Percentiles rank a stretch among this genome's conserved stretches.
Evolutionary conservation across 805 yeast genomes (phyloP).

Genomic region (Ogataea kodamae): DNA sequence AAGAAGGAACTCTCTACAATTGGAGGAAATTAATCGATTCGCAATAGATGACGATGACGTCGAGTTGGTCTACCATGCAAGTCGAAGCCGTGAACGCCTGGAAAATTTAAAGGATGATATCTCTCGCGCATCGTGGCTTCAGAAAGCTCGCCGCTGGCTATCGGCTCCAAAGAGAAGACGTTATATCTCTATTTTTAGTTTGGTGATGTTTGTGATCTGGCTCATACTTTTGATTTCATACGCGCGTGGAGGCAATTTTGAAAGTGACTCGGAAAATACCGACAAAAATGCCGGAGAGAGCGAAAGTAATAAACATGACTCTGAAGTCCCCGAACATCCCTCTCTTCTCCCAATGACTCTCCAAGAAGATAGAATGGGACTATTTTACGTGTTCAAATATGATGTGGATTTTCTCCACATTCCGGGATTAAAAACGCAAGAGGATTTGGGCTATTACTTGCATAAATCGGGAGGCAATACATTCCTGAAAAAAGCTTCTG

Average conservation of each 20-base stretch:
- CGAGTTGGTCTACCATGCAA: constrained; percentile 16
- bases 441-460: constrained; percentile 45
- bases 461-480: constrained; percentile 15
- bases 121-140: constrained; percentile 4
- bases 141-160: constrained; percentile 9
- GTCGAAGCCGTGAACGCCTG: constrained; percentile 3
- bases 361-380: constrained; percentile 29
- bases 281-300: no score
- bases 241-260: constrained; percentile 21
- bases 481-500: constrained; percentile 25
- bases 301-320: no score
- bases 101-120: constrained; percentile 5
- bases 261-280: no score
- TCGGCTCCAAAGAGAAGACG: constrained; percentile 20
- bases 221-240: constrained; percentile 22
- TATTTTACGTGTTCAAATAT: constrained; percentile 27
- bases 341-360: constrained; percentile 24
- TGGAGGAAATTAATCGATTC: constrained; percentile 23
- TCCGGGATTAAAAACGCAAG: constrained; percentile 26
- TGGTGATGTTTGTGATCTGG: constrained; percentile 28
- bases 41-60: constrained; percentile 22
- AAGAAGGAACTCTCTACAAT: constrained; percentile 18
- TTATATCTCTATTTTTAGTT: constrained; percentile 15
- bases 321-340: no score
- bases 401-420: constrained; percentile 26